Evolutionary conservation across 1,284 basidiomycete species (phyloP), one percentile per base, ranked within the genome.

Genomic region (Thecaphora thlaspeos): DNA sequence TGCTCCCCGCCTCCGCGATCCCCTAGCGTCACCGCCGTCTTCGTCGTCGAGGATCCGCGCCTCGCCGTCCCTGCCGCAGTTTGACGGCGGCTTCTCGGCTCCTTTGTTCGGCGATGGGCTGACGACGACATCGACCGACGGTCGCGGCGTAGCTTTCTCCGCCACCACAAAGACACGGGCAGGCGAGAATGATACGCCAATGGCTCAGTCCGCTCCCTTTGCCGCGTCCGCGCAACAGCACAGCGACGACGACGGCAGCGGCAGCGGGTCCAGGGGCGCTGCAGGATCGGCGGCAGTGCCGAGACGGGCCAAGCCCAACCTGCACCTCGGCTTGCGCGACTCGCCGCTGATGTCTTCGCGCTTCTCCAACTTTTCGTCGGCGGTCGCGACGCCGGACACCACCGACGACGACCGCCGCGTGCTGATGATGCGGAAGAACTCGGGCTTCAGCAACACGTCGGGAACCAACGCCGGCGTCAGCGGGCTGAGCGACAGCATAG

Each of bases 331-430:
- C 24, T 34, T 66, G 15, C 53, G 55, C 41, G 56, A 66, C 22
- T 58, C 65, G 17, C 47, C 41, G 10, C 55, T 56, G 30, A 51
- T 65, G 10, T 44, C 51, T 4, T 71, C 68, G 7, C 58, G 61
- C 42, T 71, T 71, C 46, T 68, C 66, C 46, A 60, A 61, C 54
- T 71, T 69, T 34, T 68, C 65, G 14, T 66, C 66, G 26, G 59
- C 55, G 14, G 39, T 69, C 1, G 56, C 39, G 15, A 71, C 68
- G 0, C 68, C 59, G 0, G 60, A 61, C 41, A 53, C 26, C 26
- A 46, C 45, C 8, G 58, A 66, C 34, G 52, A 59, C 19, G 41
- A 46, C 14, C 39, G 34, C 53, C 61, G 56, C 36, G 24, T n/a
- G n/a, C 44, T 48, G 36, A 28, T 18, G 9, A 47, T 63, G 17